Conservation (phyloP, 345 rosid genomes). For the Theobroma cacao region DNA sequence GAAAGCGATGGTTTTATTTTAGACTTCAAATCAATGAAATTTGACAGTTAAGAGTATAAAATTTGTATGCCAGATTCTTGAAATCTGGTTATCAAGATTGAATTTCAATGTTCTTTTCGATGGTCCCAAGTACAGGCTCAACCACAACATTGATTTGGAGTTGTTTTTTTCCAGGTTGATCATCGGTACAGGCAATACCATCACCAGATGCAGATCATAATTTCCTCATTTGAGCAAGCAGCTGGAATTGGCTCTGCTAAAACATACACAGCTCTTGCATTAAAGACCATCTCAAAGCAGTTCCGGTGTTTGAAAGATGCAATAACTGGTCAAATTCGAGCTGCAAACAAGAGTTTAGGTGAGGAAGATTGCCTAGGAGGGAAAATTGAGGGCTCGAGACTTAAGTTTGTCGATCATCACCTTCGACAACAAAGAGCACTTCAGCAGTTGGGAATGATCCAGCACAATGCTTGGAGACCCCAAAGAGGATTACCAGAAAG, state of each 20-base stretch:
- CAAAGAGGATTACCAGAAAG: conserved; percentile 95
- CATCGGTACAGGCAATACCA: conserved; percentile 97
- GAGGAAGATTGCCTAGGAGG: conserved; percentile 76
- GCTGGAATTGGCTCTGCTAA: conserved; percentile 87
- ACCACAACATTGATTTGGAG: background rate
- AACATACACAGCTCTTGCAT: conserved; percentile 86
- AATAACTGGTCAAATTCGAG: conserved; percentile 76
- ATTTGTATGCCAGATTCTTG: background rate
- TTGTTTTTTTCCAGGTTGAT: conserved; percentile 57
- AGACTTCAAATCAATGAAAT: background rate
- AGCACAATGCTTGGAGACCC: conserved; percentile 99
- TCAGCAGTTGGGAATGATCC: conserved; percentile 95
- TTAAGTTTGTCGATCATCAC: conserved; percentile 89
- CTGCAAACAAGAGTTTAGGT: conserved; percentile 81
- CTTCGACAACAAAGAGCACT: conserved; percentile 93
- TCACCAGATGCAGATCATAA: conserved; percentile 91
- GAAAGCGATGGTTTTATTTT: background rate
- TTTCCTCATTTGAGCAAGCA: conserved; percentile 79
- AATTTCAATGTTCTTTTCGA: background rate
- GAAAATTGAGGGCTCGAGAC: conserved; percentile 82
- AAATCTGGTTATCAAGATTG: background rate
- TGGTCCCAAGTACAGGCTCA: background rate
- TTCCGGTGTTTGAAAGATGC: conserved; percentile 92
- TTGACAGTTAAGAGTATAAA: background rate
- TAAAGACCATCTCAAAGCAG: conserved; percentile 92